A percentile compares a stretch with the other conserved stretches of the same genome.
These are phyloP conservation scores for Chrysanthemum lavandulifolium DNA, from an alignment of 129 eudicot genomes.

Conservation along the genomic window DNA sequence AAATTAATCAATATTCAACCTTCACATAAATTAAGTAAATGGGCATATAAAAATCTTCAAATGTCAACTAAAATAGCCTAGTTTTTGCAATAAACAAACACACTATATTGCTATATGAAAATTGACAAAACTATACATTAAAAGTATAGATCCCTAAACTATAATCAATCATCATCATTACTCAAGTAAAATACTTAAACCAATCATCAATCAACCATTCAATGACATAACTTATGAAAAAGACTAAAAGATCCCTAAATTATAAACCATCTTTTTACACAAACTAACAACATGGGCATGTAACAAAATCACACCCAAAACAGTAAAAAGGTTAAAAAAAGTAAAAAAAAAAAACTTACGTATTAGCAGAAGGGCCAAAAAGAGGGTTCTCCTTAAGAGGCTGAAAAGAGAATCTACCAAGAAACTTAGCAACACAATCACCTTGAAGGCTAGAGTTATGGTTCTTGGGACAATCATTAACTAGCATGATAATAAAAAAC, in stretches of 20 bases:
- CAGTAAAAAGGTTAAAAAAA: not conserved
- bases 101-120: not conserved
- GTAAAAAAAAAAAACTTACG: slow-evolving; percentile 49
- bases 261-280: not conserved
- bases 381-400: slow-evolving; percentile 88
- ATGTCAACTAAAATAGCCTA: slow-evolving; percentile 4
- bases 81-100: not conserved
- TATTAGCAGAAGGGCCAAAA: slow-evolving; percentile 83
- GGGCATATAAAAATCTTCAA: not conserved
- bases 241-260: no score
- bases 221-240: no score
- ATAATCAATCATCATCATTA: slow-evolving; percentile 6
- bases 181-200: not conserved
- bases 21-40: slow-evolving; percentile 9
- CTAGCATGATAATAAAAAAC: slow-evolving; percentile 66
- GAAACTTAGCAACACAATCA: slow-evolving; percentile 76
- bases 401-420: slow-evolving; percentile 83
- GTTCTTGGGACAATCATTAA: slow-evolving; percentile 76
- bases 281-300: not conserved
- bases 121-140: not conserved
- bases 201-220: not conserved
- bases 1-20: slow-evolving; percentile 2
- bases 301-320: not conserved
- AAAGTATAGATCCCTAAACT: slow-evolving; percentile 3
- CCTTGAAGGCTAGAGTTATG: slow-evolving; percentile 37